A percentile compares a stretch with the other conserved stretches of the same genome.
phyloP scores from a whole-genome alignment of 2,329 filamentous ascomycete genomes.

The Botrytis medusae region DNA sequence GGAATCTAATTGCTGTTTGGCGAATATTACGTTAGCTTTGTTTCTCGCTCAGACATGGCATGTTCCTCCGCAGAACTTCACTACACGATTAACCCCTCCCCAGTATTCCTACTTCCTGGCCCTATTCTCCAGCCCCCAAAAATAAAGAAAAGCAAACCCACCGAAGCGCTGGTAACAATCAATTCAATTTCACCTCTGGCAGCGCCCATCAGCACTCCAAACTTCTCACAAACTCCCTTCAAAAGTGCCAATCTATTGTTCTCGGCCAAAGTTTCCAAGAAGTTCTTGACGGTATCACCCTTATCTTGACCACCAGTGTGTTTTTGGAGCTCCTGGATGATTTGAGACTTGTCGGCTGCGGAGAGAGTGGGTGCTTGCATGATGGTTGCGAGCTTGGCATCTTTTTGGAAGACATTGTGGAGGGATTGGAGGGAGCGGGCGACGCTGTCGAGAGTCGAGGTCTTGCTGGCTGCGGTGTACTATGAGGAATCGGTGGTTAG shows the following conservation, averaged over 20 bases:
- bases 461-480: slow-evolving; percentile 96
- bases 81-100: neutral
- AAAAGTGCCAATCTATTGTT: slow-evolving; percentile 92
- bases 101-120: neutral
- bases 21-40: slow-evolving; percentile 20
- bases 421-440: slow-evolving; percentile 77
- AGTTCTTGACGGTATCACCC: slow-evolving; percentile 85
- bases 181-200: slow-evolving; percentile 91
- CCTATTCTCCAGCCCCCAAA: neutral
- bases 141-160: slow-evolving; percentile 48
- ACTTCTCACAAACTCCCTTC: slow-evolving; percentile 82
- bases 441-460: slow-evolving; percentile 78
- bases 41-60: neutral
- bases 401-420: slow-evolving; percentile 71
- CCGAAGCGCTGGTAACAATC: slow-evolving; percentile 84
- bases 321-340: slow-evolving; percentile 87
- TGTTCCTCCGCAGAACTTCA: neutral
- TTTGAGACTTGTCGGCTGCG: slow-evolving; percentile 76
- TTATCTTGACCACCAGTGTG: slow-evolving; percentile 67
- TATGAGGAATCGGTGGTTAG: slow-evolving; percentile 42
- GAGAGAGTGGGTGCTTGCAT: slow-evolving; percentile 79
- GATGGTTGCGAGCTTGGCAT: slow-evolving; percentile 75
- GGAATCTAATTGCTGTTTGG: slow-evolving; percentile 72
- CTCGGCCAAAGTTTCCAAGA: slow-evolving; percentile 84
- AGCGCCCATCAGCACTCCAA: slow-evolving; percentile 81